phyloP scores from a whole-genome alignment of 75 land plant species.

The Isoetes taiwanensis region DNA sequence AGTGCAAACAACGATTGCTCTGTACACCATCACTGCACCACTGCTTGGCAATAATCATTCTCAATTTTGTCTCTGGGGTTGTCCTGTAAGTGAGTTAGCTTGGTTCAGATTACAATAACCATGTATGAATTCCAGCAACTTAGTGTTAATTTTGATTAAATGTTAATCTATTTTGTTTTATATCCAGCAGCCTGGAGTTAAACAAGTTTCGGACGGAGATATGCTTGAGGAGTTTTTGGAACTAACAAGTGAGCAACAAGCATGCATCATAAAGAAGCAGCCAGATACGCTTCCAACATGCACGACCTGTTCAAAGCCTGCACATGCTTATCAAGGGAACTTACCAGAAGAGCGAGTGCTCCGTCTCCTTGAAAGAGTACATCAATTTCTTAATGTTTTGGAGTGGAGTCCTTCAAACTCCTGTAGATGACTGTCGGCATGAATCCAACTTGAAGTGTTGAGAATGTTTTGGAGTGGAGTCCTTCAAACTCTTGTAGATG shows the following conservation, averaged over 20 bases:
- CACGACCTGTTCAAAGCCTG: slow-evolving; percentile 7
- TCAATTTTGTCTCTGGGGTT: slow-evolving; percentile 61
- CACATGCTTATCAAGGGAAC: too few species aligned
- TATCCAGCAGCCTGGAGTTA: slow-evolving; percentile 43
- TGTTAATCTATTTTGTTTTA: too few species aligned
- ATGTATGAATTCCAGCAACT: too few species aligned
- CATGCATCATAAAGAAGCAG: slow-evolving; percentile 37
- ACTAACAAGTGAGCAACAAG: slow-evolving; percentile 73
- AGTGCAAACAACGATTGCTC: slow-evolving; percentile 54
- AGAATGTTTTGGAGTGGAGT: too few species aligned
- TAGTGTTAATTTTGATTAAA: too few species aligned
- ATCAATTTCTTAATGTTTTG: too few species aligned
- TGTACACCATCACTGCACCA: slow-evolving; percentile 68
- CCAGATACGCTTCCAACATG: slow-evolving; percentile 5
- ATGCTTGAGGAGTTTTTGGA: slow-evolving; percentile 86
- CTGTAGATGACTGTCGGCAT: too few species aligned
- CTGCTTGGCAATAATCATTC: slow-evolving; percentile 81
- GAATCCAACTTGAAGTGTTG: too few species aligned
- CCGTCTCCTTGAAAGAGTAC: slow-evolving; percentile 67
- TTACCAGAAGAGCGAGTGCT: slow-evolving; percentile 58
- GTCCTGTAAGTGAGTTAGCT: slow-evolving; percentile 43
- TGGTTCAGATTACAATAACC: too few species aligned
- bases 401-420: too few species aligned
- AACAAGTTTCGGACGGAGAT: slow-evolving; percentile 82
- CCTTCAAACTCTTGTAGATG: too few species aligned